Conservation (phyloP, 2,329 filamentous ascomycete species). For the Davidsoniella australis region DNA sequence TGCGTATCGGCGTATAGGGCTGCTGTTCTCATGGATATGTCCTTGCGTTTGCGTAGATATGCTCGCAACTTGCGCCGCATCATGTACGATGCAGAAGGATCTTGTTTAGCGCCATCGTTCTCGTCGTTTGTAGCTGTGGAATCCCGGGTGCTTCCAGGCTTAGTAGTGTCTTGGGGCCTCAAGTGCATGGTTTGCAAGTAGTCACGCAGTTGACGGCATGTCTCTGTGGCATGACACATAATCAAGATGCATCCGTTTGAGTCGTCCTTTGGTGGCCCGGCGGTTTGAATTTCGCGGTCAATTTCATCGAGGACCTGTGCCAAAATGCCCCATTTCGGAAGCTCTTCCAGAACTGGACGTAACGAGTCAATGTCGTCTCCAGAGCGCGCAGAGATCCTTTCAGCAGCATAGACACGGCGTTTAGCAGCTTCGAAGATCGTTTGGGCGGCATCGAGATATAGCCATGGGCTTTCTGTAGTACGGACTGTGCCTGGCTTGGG, state of each 20-base stretch:
- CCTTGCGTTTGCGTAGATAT: constrained; percentile 80
- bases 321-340: constrained; percentile 82
- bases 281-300: constrained; percentile 75
- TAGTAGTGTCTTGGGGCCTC: constrained; percentile 31
- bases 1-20: constrained; percentile 66
- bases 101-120: constrained; percentile 23
- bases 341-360: constrained; percentile 72
- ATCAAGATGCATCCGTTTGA: constrained; percentile 86
- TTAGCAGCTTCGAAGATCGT: constrained; percentile 86
- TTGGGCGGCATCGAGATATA: constrained; percentile 88
- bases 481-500: constrained; percentile 74
- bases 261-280: constrained; percentile 57
- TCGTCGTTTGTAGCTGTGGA: constrained; percentile 16
- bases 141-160: constrained; percentile 12
- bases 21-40: constrained; percentile 72
- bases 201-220: constrained; percentile 75
- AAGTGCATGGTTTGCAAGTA: constrained; percentile 85
- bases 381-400: constrained; percentile 12
- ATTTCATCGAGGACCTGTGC: constrained; percentile 90
- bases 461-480: constrained; percentile 85
- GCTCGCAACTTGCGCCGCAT: constrained; percentile 74
- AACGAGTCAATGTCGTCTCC: constrained; percentile 40
- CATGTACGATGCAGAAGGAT: constrained; percentile 64
- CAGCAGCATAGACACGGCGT: constrained; percentile 64
- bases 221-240: constrained; percentile 82